These are phyloP conservation scores for Colletotrichum spaethianum DNA, from an alignment of 2,329 filamentous ascomycete genomes.

Conservation along the genomic window DNA sequence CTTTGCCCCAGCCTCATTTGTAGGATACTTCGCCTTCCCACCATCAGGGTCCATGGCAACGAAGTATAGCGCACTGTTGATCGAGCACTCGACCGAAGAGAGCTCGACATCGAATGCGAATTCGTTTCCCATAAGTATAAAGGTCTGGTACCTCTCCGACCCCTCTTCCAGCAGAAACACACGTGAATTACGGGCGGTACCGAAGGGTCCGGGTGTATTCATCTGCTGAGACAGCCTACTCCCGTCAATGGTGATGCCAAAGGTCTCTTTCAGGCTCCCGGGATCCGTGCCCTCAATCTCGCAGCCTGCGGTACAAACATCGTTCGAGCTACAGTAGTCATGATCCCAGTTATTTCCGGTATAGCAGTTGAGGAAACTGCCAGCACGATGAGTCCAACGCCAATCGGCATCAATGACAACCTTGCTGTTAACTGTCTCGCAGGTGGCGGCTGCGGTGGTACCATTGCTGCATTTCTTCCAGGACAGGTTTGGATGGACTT, in stretches of 20 bases:
- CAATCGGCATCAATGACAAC: conserved; percentile 32
- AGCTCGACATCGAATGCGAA: conserved; percentile 78
- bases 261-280: conserved; percentile 48
- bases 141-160: conserved; percentile 68
- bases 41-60: conserved; percentile 69
- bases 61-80: conserved; percentile 77
- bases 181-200: conserved; percentile 60
- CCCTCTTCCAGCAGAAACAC: conserved; percentile 71
- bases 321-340: conserved; percentile 55
- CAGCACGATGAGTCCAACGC: conserved; percentile 41
- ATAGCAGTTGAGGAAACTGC: conserved; percentile 62
- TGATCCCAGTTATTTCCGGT: conserved; percentile 57
- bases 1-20: conserved; percentile 62
- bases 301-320: conserved; percentile 59
- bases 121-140: conserved; percentile 73
- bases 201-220: conserved; percentile 61
- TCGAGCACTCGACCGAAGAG: conserved; percentile 72
- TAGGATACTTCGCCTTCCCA: conserved; percentile 58
- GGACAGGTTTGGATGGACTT: conserved; percentile 28
- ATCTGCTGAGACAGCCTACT: conserved; percentile 65
- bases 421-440: conserved; percentile 13
- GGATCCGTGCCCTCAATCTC: conserved; percentile 63
- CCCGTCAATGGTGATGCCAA: conserved; percentile 62
- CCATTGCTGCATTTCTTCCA: conserved; percentile 29
- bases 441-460: not conserved